These are phyloP conservation scores for Aureobasidium sp. DNA, from an alignment of 2,329 filamentous ascomycete species.

Conservation along the genomic window DNA sequence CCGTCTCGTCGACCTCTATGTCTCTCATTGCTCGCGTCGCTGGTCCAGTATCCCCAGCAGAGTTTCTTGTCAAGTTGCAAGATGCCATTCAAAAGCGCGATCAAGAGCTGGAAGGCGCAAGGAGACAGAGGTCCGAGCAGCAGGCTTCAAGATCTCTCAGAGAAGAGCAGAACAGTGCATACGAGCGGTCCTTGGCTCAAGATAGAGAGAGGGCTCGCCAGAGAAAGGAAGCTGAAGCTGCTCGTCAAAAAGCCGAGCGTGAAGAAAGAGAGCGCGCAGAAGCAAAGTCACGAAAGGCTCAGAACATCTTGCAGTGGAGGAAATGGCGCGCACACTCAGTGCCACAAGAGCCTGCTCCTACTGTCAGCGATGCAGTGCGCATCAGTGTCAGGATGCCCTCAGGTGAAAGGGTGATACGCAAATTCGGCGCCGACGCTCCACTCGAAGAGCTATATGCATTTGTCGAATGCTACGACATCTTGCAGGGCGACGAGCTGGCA, in stretches of 20 bases:
- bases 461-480: slow-evolving; percentile 76
- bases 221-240: slow-evolving; percentile 65
- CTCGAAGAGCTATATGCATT: slow-evolving; percentile 93
- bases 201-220: slow-evolving; percentile 77
- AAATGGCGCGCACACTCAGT: slow-evolving; percentile 67
- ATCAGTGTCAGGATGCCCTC: slow-evolving; percentile 54
- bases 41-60: slow-evolving; percentile 59
- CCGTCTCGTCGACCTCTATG: slow-evolving; percentile 79
- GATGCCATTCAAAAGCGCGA: slow-evolving; percentile 65
- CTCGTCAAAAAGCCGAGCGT: slow-evolving; percentile 50
- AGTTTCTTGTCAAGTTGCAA: slow-evolving; percentile 69
- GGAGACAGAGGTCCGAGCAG: slow-evolving; percentile 70
- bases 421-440: slow-evolving; percentile 59
- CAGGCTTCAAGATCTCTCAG: slow-evolving; percentile 72
- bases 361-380: slow-evolving; percentile 63
- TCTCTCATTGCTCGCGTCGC: slow-evolving; percentile 72
- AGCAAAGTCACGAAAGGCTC: slow-evolving; percentile 48
- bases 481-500: slow-evolving; percentile 37
- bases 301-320: slow-evolving; percentile 62
- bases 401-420: slow-evolving; percentile 66
- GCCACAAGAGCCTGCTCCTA: slow-evolving; percentile 55
- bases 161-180: slow-evolving; percentile 86
- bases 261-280: slow-evolving; percentile 57
- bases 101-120: slow-evolving; percentile 63
- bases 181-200: slow-evolving; percentile 80